Evolutionary conservation across 345 rosid species (phyloP).

Genomic region (Eutrema yunnanense): DNA sequence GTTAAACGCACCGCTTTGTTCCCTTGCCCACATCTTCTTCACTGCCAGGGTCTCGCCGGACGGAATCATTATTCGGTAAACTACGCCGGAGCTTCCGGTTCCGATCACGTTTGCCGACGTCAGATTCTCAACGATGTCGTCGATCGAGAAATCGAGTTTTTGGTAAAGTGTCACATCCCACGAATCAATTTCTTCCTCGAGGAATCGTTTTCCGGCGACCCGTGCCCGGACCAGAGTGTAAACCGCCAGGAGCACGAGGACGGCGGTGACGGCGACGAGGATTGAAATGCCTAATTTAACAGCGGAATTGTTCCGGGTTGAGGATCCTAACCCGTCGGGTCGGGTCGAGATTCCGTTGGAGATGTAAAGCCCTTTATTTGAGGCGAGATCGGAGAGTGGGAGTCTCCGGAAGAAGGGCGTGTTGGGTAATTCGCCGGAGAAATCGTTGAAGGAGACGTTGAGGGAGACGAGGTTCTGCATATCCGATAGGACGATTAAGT

Average conservation of each 20-base stretch:
- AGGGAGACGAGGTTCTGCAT: constrained; percentile 81
- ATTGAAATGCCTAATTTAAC: constrained; percentile 27
- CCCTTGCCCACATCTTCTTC: constrained; percentile 52
- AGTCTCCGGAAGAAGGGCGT: constrained; percentile 74
- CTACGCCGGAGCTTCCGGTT: constrained; percentile 75
- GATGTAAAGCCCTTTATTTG: constrained; percentile 51
- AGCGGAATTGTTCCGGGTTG: constrained; percentile 48
- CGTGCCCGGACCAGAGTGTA: constrained; percentile 39
- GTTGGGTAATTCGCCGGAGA: constrained; percentile 74
- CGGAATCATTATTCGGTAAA: constrained; percentile 48
- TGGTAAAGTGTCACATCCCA: constrained; percentile 86
- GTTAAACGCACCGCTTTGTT: constrained; percentile 56
- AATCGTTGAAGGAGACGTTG: constrained; percentile 73
- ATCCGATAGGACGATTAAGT: constrained; percentile 45
- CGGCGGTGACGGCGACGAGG: constrained; percentile 14
- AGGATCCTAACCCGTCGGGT: constrained; percentile 13
- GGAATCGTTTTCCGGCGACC: constrained; percentile 35
- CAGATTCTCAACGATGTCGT: constrained; percentile 47
- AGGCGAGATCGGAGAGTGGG: constrained; percentile 66
- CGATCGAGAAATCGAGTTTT: constrained; percentile 71
- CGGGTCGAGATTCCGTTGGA: constrained; percentile 30
- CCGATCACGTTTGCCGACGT: constrained; percentile 64
- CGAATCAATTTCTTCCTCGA: constrained; percentile 33
- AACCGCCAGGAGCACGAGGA: constrained; percentile 56
- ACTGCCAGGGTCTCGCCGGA: constrained; percentile 62